These are phyloP conservation scores for Triticum turgidum DNA, from an alignment of 176 grass and related monocot species.

Conservation along the genomic window DNA sequence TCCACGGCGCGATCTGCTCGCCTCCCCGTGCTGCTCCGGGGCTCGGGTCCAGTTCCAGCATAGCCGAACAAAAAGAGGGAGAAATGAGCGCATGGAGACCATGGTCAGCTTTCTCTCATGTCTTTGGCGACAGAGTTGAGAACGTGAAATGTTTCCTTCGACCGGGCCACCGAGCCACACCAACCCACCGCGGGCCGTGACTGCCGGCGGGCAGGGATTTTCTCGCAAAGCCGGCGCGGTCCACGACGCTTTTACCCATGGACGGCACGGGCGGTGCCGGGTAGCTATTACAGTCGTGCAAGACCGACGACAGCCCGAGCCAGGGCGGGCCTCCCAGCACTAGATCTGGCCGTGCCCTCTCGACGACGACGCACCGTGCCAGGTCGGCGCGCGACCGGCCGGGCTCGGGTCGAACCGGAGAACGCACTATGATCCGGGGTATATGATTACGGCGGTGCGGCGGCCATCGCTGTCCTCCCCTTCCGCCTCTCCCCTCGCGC, in stretches of 20 bases:
- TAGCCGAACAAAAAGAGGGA: background rate
- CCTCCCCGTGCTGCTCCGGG: no score
- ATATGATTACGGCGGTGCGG: background rate
- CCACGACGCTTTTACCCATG: background rate
- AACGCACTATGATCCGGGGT: background rate
- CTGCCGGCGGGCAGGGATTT: background rate
- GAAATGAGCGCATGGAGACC: background rate
- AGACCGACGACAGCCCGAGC: background rate
- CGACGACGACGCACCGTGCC: background rate
- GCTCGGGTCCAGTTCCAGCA: background rate
- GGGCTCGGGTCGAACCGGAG: no score
- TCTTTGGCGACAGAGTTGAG: background rate
- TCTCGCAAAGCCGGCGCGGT: slow-evolving; percentile 4
- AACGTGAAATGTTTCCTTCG: background rate
- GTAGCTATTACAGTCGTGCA: background rate
- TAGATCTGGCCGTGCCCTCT: background rate
- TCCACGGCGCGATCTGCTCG: background rate
- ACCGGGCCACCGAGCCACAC: background rate
- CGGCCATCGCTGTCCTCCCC: slow-evolving; percentile 27
- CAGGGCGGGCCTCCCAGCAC: background rate
- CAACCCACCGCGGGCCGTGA: slow-evolving; percentile 7
- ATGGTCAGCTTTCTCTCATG: background rate
- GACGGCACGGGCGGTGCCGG: background rate
- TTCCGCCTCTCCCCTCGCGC: background rate
- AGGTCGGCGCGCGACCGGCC: background rate